These are phyloP conservation scores for Dryadomyces quercus-mongolicae DNA, from an alignment of 2,329 filamentous ascomycete genomes.

Conservation along the genomic window DNA sequence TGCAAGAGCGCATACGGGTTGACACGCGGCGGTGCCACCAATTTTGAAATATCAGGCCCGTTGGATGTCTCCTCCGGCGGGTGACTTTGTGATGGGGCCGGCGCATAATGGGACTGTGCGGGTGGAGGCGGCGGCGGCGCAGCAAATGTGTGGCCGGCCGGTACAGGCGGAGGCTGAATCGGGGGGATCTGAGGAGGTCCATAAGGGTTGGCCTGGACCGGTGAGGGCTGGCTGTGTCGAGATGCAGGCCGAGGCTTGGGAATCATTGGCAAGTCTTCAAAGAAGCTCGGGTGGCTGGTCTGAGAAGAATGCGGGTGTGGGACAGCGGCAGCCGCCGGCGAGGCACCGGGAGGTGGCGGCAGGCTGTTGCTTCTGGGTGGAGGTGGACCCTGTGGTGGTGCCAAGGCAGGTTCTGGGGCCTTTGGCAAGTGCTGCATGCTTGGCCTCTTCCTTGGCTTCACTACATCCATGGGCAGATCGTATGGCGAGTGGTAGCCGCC, in stretches of 20 bases:
- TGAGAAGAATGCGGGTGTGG: slow-evolving; percentile 10
- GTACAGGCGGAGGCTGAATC: not conserved
- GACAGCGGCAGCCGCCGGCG: slow-evolving; percentile 1
- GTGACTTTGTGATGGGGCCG: not conserved
- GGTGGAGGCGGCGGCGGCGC: slow-evolving; percentile 8
- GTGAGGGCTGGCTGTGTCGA: slow-evolving; percentile 36
- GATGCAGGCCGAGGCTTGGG: slow-evolving; percentile 49
- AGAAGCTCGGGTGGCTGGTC: slow-evolving; percentile 46
- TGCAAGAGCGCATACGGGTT: slow-evolving; percentile 42
- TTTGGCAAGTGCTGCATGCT: slow-evolving; percentile 44
- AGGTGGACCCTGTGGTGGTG: slow-evolving; percentile 32
- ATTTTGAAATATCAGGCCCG: slow-evolving; percentile 6
- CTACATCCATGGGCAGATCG: slow-evolving; percentile 83
- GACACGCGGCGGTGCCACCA: slow-evolving; percentile 40
- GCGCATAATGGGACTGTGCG: slow-evolving; percentile 10
- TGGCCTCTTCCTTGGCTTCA: slow-evolving; percentile 52
- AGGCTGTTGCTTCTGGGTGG: slow-evolving; percentile 53
- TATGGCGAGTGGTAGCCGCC: slow-evolving; percentile 91
- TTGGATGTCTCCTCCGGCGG: slow-evolving; percentile 10
- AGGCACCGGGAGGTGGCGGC: slow-evolving; percentile 15
- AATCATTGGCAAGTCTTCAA: slow-evolving; percentile 61
- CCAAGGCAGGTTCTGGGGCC: slow-evolving; percentile 26
- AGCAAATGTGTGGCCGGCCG: not conserved
- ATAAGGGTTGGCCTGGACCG: slow-evolving; percentile 24
- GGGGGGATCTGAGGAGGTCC: slow-evolving; percentile 14